phyloP scores from a whole-genome alignment of 2,329 filamentous ascomycete genomes.

The Paecilomyces formosus region DNA sequence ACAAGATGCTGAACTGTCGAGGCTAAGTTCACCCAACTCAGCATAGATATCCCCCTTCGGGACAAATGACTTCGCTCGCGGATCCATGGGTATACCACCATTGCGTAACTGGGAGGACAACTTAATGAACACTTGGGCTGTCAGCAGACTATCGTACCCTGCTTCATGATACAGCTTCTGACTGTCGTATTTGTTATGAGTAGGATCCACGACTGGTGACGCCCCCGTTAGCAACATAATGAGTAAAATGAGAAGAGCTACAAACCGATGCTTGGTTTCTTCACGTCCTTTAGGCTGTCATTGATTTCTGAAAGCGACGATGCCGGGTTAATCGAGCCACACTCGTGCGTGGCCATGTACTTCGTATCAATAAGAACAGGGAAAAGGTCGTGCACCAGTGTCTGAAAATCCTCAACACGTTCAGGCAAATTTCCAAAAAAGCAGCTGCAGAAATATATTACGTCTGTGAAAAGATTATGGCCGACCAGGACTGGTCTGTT shows the following conservation, averaged over 20 bases:
- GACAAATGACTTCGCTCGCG: slow-evolving; percentile 17
- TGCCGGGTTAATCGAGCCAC: slow-evolving; percentile 42
- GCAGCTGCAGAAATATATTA: slow-evolving; percentile 54
- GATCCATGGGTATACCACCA: slow-evolving; percentile 15
- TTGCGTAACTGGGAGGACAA: slow-evolving; percentile 46
- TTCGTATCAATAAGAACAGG: slow-evolving; percentile 56
- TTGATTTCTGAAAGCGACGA: slow-evolving; percentile 26
- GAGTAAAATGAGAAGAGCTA: neutral
- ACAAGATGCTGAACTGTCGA: neutral
- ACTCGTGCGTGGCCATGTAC: slow-evolving; percentile 53
- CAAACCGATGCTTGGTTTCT: slow-evolving; percentile 24
- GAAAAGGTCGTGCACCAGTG: slow-evolving; percentile 45
- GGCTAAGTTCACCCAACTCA: neutral
- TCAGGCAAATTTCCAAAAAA: slow-evolving; percentile 54
- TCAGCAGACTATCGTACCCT: slow-evolving; percentile 56
- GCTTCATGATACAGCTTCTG: slow-evolving; percentile 45
- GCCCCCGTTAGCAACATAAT: slow-evolving; percentile 10
- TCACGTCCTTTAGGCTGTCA: slow-evolving; percentile 15
- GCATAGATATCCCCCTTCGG: neutral
- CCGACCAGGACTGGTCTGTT: slow-evolving; percentile 49
- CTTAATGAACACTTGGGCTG: slow-evolving; percentile 51
- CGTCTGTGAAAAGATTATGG: slow-evolving; percentile 57
- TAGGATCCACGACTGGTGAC: slow-evolving; percentile 20
- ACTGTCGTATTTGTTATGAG: slow-evolving; percentile 23
- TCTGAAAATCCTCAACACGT: slow-evolving; percentile 47